Conservation (phyloP, 1,284 basidiomycete species). For the Exobasidium cylindrosporum region DNA sequence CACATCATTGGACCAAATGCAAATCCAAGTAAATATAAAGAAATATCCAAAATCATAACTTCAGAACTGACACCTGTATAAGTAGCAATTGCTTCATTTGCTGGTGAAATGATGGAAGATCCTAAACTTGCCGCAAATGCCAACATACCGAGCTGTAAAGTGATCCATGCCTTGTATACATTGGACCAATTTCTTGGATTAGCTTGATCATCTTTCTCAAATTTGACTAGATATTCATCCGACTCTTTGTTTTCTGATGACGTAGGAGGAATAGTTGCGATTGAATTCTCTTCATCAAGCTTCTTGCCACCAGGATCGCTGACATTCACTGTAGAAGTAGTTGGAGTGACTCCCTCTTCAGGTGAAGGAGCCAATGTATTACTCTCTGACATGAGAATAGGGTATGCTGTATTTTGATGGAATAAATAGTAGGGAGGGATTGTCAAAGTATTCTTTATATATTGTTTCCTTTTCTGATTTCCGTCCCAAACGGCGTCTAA, state of each 20-base stretch:
- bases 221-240: slow-evolving; percentile 59
- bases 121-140: slow-evolving; percentile 21
- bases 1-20: slow-evolving; percentile 59
- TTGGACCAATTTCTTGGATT: slow-evolving; percentile 69
- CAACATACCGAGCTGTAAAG: slow-evolving; percentile 1
- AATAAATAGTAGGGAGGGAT: too few relatives aligned
- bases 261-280: background rate
- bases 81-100: slow-evolving; percentile 26
- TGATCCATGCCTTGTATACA: background rate
- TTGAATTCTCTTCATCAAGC: background rate
- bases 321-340: too few relatives aligned
- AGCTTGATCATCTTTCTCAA: slow-evolving; percentile 65
- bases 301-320: too few relatives aligned
- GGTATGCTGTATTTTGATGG: too few relatives aligned
- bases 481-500: too few relatives aligned
- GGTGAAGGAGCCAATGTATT: too few relatives aligned
- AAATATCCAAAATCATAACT: slow-evolving; percentile 65
- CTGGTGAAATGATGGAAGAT: slow-evolving; percentile 48
- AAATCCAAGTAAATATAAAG: slow-evolving; percentile 70
- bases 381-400: too few relatives aligned
- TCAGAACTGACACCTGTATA: slow-evolving; percentile 30
- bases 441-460: too few relatives aligned
- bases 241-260: background rate
- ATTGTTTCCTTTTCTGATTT: too few relatives aligned
- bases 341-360: too few relatives aligned